A percentile compares a stretch with the other conserved stretches of the same genome.
Evolutionary conservation across 2,329 filamentous ascomycete species (phyloP).

Genomic region (Penicillium paneum): DNA sequence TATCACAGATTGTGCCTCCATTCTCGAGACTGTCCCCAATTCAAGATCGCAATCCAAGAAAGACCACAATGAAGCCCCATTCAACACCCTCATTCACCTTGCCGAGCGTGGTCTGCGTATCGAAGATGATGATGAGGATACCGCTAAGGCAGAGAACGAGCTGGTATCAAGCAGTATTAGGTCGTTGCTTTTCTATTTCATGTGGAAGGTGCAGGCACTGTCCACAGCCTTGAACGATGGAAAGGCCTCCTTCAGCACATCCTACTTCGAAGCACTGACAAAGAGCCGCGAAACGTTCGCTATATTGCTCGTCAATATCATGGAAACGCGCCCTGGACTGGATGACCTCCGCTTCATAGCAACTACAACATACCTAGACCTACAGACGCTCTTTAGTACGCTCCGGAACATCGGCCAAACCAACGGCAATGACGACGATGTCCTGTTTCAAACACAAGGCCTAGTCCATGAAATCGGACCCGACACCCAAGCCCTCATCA

Average conservation of each 20-base stretch:
- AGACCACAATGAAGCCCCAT: constrained; percentile 44
- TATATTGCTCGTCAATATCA: constrained; percentile 48
- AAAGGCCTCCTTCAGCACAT: constrained; percentile 57
- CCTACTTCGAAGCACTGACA: constrained; percentile 66
- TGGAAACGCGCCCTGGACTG: constrained; percentile 53
- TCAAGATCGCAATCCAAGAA: constrained; percentile 39
- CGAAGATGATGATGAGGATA: constrained; percentile 62
- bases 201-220: constrained; percentile 77
- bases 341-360: constrained; percentile 76
- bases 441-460: constrained; percentile 55
- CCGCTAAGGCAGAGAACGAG: constrained; percentile 75
- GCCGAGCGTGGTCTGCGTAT: constrained; percentile 69
- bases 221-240: constrained; percentile 53
- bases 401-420: constrained; percentile 55
- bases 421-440: constrained; percentile 42
- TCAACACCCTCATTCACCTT: constrained; percentile 68
- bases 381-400: constrained; percentile 75
- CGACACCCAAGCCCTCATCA: constrained; percentile 62
- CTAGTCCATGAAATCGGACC: constrained; percentile 68
- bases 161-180: constrained; percentile 73
- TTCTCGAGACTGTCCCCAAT: constrained; percentile 60
- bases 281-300: constrained; percentile 56
- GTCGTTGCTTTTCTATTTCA: constrained; percentile 80
- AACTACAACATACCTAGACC: constrained; percentile 73
- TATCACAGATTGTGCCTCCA: constrained; percentile 72